Base-by-base conservation (phyloP, 495 filamentous ascomycete species). In the Penicillium pancosmium region DNA sequence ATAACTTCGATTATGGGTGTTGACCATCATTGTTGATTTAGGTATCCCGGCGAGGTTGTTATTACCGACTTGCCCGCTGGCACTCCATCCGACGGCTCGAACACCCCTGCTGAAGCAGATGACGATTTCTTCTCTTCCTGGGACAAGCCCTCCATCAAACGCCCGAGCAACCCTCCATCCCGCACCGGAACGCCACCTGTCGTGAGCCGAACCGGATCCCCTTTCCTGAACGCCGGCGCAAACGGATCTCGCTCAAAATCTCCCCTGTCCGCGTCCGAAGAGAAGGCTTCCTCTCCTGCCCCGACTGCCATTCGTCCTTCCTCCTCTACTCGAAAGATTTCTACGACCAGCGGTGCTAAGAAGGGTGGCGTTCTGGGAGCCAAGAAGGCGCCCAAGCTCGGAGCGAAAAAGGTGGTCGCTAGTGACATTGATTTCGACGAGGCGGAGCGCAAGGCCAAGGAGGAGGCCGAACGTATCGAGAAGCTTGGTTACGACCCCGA, bases 61-160 rank as follows among this genome's bases (percentile, higher is more conserved):
- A 86, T 97, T 65, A 91, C 85, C 33, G 93, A 97, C 71, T 71
- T 86, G 35, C 83, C 80, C 57, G 85, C 84, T 49, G 79, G 81
- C 33, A 80, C 77, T 23, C 70, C 80, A 21, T 74, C 79, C 36
- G 88, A 90, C 59, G 85, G 83, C 62, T 80, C 86, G 1, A 81
- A 78, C 66, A 92, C 91, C 18, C 90, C 91, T 40, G 81, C 88
- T 52, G 93, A 98, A 58, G 75, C 80, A 23, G 91, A 89, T 9
- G 92, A 95, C 61, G 93, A 98, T 72, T 98, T 98, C 82, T 98
- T 98, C 80, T 96, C 93, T 9, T 96, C 92, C 0, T 98, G 93
- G 93, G 95, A 98, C 71, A 96, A 97, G 75, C 94, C 94, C 4
- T 84, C 92, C 4, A 96, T 98, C 78, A 98, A 98, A 79, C 89